Base-by-base conservation (phyloP, 306 rosid genomes). In the Castanospermum australe region DNA sequence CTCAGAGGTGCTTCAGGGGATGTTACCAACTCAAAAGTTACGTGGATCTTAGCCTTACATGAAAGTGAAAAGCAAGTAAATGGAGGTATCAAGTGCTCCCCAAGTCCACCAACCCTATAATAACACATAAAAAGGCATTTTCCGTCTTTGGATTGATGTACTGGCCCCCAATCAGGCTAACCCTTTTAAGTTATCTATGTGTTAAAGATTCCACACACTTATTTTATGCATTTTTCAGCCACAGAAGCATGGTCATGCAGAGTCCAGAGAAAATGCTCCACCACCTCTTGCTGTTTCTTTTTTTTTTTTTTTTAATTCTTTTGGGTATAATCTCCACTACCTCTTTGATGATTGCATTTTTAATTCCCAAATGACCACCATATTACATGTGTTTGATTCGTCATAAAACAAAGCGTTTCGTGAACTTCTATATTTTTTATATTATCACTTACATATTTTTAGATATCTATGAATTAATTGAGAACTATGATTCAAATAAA, bases 141-240 rank as follows among this genome's bases (percentile, higher is more conserved):
- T 84, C 81, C 80, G 85, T 82, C 86, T 78, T 82, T 33, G 84
- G 73, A 72, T 69, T 69, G n/a, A 56, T 60, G 71, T 18, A n/a
- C 12, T 71, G 73, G 39, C 61, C 68, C 78, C 86, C 75, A 85
- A 83, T 76, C 30, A 15, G 65, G 22, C 73, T 66, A 24, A 69
- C 48, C 52, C 79, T 73, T 33, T 69, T 32, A 68, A 56, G 33
- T 54, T 68, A 28, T 35, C 22, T 42, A n/a, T 6, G 20, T 28
- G 65, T 78, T 71, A 30, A 61, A 83, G 84, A 85, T 80, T 88
- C 78, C 86, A n/a, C n/a, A n/a, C 69, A 59, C 70, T 78, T 76
- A 65, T 63, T 8, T 39, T 81, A 32, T 52, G 33, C 62, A 15
- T 35, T 79, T 78, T 15, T 8, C 42, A 77, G 65, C 71, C 86